A percentile compares a stretch with the other conserved stretches of the same genome.
phyloP scores from a whole-genome alignment of 495 filamentous ascomycete species.

The Aspergillus conjunctus region DNA sequence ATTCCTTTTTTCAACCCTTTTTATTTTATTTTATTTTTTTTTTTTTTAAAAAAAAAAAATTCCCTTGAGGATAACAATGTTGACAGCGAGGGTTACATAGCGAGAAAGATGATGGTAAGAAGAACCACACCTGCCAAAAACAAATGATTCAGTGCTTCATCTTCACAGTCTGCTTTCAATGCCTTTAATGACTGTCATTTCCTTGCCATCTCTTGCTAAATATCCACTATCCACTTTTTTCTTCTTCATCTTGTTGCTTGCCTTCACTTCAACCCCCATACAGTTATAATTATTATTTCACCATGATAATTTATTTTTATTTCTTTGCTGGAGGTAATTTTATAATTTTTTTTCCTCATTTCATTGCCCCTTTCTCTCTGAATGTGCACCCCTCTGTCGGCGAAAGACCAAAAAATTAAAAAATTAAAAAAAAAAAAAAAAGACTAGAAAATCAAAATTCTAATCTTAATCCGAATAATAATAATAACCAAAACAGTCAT shows the following conservation, averaged over 20 bases:
- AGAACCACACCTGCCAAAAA: background rate
- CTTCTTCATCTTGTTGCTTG: background rate
- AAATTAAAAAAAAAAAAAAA: slow-evolving; percentile 24
- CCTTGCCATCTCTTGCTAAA: background rate
- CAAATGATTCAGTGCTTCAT: no score
- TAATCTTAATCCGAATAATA: slow-evolving; percentile 20
- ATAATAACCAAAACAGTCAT: slow-evolving; percentile 21
- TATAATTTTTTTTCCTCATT: slow-evolving; percentile 12
- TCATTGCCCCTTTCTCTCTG: slow-evolving; percentile 3
- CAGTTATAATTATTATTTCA: background rate
- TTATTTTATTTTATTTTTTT: background rate
- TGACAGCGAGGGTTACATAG: background rate
- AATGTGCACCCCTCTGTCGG: background rate
- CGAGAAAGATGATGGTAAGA: background rate
- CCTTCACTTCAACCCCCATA: slow-evolving; percentile 2
- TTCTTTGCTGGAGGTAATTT: slow-evolving; percentile 11
- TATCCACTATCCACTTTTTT: slow-evolving; percentile 15
- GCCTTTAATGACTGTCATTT: no score
- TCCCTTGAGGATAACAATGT: background rate
- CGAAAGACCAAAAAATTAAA: background rate
- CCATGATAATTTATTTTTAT: slow-evolving; percentile 3
- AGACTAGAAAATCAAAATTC: slow-evolving; percentile 13
- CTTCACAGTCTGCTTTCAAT: no score
- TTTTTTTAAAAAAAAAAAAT: background rate
- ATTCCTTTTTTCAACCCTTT: background rate